Base-by-base conservation (phyloP, 805 yeast species). In the Candida incommunis region DNA sequence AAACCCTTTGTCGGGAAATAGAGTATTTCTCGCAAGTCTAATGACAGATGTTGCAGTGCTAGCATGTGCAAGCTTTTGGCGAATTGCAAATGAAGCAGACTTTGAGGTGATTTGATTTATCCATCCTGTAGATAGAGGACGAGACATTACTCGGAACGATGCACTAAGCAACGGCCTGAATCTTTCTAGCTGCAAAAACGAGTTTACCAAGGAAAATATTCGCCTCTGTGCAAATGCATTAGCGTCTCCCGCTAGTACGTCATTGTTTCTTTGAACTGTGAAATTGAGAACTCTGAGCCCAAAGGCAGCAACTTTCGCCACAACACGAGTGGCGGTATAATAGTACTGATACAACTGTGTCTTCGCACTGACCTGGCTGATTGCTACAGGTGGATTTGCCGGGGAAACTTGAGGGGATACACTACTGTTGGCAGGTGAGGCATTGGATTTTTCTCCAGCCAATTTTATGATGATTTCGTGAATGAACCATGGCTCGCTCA, bases 401-500 rank as follows among this genome's bases (percentile, higher is more conserved):
- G 13, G 13, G 7, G 27, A 25, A 7, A 9, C 13, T 25, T 7
- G 13, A 7, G 7, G 7, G 7, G 27, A 25, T 13, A 9, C 13
- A 9, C 13, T 9, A n/a, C n/a, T n/a, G 27, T 25, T 25, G 27
- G 13, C 13, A 9, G 27, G 27, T 13, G 7, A 13, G 7, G 27
- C 27, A 7, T 25, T 13, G 27, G 27, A 9, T 7, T 13, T 7
- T 13, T 25, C 27, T 9, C 11, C 27, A 23, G 54, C 44, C n/a
- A 51, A 50, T 48, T 57, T 60, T 23, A 50, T 45, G 3, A 69
- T 51, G 3, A 74, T 56, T 24, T 68, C 73, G 65, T 76, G 70
- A 1, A 75, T 50, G 56, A 71, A 67, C 59, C 71, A 75, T n/a
- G 74, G 74, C 45, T 74, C 75, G 7, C 70, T 60, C 15, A 74